These are phyloP conservation scores for Boletus pseudo-olivaceus DNA, from an alignment of 768 basidiomycete genomes.

Conservation along the genomic window DNA sequence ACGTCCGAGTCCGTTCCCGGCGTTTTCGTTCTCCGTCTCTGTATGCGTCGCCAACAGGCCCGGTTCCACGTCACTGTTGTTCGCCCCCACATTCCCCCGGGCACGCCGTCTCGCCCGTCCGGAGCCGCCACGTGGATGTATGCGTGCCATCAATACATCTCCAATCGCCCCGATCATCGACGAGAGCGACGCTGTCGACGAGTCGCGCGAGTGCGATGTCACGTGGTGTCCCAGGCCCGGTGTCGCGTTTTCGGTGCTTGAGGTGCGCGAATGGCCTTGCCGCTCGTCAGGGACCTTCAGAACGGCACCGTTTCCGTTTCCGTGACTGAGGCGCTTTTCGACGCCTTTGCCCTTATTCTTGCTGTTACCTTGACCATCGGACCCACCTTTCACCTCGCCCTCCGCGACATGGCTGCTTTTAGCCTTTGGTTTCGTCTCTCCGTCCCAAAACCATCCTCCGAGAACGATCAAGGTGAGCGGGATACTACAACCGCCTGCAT, in stretches of 20 bases:
- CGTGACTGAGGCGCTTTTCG: not conserved
- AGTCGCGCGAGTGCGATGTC: not conserved
- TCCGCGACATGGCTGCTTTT: not conserved
- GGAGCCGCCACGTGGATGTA: conserved; percentile 3
- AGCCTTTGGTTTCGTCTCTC: conserved; percentile 8
- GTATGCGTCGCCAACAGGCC: conserved; percentile 2
- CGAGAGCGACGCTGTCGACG: conserved; percentile 17
- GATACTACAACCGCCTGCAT: conserved; percentile 75
- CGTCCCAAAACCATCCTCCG: conserved; percentile 83
- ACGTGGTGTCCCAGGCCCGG: not conserved
- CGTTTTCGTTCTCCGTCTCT: not conserved
- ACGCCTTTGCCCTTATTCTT: conserved; percentile 10
- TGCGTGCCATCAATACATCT: conserved; percentile 9
- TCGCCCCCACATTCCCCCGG: not conserved
- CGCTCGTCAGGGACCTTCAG: not conserved
- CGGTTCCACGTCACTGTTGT: conserved; percentile 5
- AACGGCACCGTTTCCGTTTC: not conserved
- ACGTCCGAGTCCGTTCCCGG: not conserved
- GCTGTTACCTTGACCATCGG: not conserved
- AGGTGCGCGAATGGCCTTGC: not conserved
- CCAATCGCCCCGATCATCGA: conserved; percentile 21
- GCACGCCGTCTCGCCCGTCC: not conserved
- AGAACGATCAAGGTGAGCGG: conserved; percentile 89
- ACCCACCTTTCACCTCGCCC: not conserved
- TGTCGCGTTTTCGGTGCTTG: not conserved